Percentiles rank a stretch among this genome's conserved stretches.
phyloP scores from a whole-genome alignment of 495 filamentous ascomycete species.

The Gamarada debralockiae region DNA sequence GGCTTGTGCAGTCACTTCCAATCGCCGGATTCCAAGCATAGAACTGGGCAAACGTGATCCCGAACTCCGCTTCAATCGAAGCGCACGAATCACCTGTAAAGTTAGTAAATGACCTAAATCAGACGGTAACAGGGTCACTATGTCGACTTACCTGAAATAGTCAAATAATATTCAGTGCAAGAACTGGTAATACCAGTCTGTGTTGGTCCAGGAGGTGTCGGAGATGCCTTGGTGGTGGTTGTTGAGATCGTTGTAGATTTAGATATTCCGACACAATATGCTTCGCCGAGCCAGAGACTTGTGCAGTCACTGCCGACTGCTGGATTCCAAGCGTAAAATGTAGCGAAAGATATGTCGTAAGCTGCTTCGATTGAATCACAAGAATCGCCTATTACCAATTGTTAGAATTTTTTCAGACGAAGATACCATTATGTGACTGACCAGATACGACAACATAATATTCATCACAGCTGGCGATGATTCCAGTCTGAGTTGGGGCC shows the following conservation, averaged over 20 bases:
- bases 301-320: background rate
- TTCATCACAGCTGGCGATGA: conserved; percentile 14
- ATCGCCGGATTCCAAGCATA: background rate
- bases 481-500: conserved; percentile 19
- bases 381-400: background rate
- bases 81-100: conserved; percentile 2
- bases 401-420: background rate
- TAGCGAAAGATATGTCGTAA: conserved; percentile 4
- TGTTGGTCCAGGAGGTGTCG: conserved; percentile 15
- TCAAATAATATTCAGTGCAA: conserved; percentile 15
- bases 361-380: background rate
- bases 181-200: conserved; percentile 16
- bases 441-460: conserved; percentile 5
- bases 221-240: background rate
- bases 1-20: background rate
- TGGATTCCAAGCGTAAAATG: conserved; percentile 13
- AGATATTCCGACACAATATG: background rate
- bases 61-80: background rate
- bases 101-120: too few relatives aligned
- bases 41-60: conserved; percentile 1
- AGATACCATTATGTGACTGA: background rate
- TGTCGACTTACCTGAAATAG: too few relatives aligned
- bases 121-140: too few relatives aligned
- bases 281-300: background rate
- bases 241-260: too few relatives aligned